These are phyloP conservation scores for Alternaria postmessia DNA, from an alignment of 2,329 filamentous ascomycete species.

Conservation along the genomic window DNA sequence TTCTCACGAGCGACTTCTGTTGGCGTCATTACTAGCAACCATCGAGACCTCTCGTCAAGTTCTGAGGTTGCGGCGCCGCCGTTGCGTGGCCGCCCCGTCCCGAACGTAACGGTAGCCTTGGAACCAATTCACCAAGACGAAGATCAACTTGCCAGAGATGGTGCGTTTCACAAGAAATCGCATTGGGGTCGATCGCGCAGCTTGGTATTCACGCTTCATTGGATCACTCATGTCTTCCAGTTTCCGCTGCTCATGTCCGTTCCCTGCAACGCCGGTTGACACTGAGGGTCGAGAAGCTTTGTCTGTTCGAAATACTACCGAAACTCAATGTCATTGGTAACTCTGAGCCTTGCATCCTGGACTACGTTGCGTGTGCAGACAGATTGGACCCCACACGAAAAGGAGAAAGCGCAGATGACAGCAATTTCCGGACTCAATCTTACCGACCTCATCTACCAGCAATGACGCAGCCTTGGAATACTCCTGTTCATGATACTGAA, in stretches of 20 bases:
- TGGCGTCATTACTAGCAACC: not conserved
- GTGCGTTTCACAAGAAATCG: conserved; percentile 5
- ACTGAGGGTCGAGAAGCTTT: not conserved
- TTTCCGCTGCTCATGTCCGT: conserved; percentile 13
- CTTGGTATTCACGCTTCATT: not conserved
- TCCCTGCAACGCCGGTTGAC: conserved; percentile 4
- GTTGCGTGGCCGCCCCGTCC: conserved; percentile 1
- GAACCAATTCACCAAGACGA: not conserved
- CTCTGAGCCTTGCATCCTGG: not conserved
- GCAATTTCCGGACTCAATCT: conserved; percentile 2
- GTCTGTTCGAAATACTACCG: not conserved
- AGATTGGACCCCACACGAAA: not conserved
- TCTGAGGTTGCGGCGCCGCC: not conserved
- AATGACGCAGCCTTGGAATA: not conserved
- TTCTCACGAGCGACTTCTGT: not conserved
- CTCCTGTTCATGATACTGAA: not conserved
- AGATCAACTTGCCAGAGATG: not conserved
- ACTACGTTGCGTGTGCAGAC: not conserved
- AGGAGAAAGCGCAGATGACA: not conserved
- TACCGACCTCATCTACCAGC: not conserved
- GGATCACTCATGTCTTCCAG: not conserved
- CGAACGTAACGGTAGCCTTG: not conserved
- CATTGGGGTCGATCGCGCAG: not conserved
- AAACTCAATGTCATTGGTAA: not conserved
- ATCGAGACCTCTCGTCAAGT: not conserved